Percentiles rank a stretch among this genome's conserved stretches.
Conservation (phyloP, 2,329 filamentous ascomycete genomes). For the Penicillium sp. region DNA sequence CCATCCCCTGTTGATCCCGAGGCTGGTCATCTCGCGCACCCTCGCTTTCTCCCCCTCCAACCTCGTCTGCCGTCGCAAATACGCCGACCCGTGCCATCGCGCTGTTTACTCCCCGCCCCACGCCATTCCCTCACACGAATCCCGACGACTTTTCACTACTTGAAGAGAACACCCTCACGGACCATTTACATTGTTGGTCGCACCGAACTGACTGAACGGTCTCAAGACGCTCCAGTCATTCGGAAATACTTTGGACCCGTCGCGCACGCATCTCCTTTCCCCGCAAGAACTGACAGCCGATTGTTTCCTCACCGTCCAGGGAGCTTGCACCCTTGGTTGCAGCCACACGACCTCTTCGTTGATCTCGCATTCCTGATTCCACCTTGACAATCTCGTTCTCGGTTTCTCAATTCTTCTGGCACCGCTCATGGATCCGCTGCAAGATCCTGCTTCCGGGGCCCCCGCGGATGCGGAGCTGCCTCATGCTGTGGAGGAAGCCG, state of each 20-base stretch:
- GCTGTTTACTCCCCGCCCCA: constrained; percentile 4
- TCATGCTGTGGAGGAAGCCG: constrained; percentile 10
- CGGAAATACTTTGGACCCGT: constrained; percentile 16
- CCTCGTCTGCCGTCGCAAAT: background rate
- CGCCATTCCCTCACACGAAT: background rate
- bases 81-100: background rate
- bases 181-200: background rate
- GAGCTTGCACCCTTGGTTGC: constrained; percentile 14
- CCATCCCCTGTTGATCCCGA: constrained; percentile 1
- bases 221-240: background rate
- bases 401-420: background rate
- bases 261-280: constrained; percentile 15
- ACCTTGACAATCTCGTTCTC: background rate
- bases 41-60: background rate
- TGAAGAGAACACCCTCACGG: too few relatives aligned
- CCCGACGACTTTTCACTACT: background rate
- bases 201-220: background rate
- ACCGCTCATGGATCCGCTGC: constrained; percentile 24
- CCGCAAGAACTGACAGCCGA: constrained; percentile 13
- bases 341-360: background rate
- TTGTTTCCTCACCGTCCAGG: background rate
- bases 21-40: background rate
- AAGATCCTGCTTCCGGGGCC: constrained; percentile 17
- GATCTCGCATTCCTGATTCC: background rate
- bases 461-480: constrained; percentile 20